These are phyloP conservation scores for Cercospora citrullina DNA, from an alignment of 2,329 filamentous ascomycete genomes.

Conservation along the genomic window DNA sequence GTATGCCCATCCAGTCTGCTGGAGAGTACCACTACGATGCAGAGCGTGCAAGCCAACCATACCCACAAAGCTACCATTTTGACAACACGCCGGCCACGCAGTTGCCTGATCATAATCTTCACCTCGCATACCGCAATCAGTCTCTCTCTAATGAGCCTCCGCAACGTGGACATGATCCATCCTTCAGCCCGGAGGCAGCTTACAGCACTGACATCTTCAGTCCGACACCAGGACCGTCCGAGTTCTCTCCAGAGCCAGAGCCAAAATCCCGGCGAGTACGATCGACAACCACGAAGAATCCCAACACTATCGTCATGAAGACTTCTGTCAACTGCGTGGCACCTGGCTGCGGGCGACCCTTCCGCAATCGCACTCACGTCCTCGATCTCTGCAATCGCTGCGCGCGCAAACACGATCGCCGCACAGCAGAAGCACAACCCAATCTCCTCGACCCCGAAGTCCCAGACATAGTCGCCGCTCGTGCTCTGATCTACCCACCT, in stretches of 20 bases:
- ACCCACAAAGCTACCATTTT: slow-evolving; percentile 1
- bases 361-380: slow-evolving; percentile 10
- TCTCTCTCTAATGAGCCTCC: neutral
- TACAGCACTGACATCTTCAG: slow-evolving; percentile 9
- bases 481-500: slow-evolving; percentile 17
- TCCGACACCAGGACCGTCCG: slow-evolving; percentile 2
- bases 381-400: slow-evolving; percentile 24
- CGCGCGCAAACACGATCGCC: slow-evolving; percentile 21
- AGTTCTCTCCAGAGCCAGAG: slow-evolving; percentile 8
- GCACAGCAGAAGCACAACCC: slow-evolving; percentile 13
- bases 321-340: slow-evolving; percentile 13
- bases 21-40: neutral
- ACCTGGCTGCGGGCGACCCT: slow-evolving; percentile 9
- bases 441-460: slow-evolving; percentile 20
- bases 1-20: neutral
- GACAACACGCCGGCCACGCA: neutral
- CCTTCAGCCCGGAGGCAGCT: slow-evolving; percentile 1
- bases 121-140: slow-evolving; percentile 8
- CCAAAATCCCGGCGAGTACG: neutral
- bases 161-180: neutral
- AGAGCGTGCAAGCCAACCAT: neutral
- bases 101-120: slow-evolving; percentile 4
- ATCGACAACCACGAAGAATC: neutral
- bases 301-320: slow-evolving; percentile 4
- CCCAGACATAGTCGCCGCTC: slow-evolving; percentile 10